Percentiles rank a stretch among this genome's conserved stretches.
Conservation (phyloP, 768 basidiomycete genomes). For the Boletus fagicola region DNA sequence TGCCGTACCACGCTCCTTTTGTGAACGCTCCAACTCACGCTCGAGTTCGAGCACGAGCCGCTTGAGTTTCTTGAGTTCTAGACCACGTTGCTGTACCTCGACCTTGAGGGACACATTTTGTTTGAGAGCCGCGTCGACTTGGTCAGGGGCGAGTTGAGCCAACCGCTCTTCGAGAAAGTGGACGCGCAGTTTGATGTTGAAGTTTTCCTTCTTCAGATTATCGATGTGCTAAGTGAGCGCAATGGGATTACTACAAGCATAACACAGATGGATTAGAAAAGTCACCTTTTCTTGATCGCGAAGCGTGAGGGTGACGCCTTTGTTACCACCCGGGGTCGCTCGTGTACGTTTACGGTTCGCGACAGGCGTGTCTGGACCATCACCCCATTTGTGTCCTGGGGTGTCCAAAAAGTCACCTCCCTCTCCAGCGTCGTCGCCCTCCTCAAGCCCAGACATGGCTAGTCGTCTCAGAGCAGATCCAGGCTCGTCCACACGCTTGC, state of each 20-base stretch:
- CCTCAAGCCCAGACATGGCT: conserved; percentile 31
- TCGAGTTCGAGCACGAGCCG: conserved; percentile 85
- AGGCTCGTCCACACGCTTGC: conserved; percentile 41
- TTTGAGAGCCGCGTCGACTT: conserved; percentile 87
- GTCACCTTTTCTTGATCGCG: conserved; percentile 94
- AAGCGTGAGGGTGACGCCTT: conserved; percentile 63
- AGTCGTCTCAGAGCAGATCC: conserved; percentile 42
- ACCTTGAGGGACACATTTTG: conserved; percentile 94
- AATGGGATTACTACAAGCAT: neutral
- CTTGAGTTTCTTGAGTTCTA: conserved; percentile 90
- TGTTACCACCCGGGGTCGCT: conserved; percentile 28
- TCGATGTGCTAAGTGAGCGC: conserved; percentile 76
- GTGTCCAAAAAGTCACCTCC: conserved; percentile 52
- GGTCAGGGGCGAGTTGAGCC: conserved; percentile 84
- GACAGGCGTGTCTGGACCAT: conserved; percentile 50
- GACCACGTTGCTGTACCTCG: conserved; percentile 83
- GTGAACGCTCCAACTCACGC: conserved; percentile 70
- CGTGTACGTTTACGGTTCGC: conserved; percentile 46
- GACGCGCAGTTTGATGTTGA: conserved; percentile 92
- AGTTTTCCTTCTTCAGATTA: conserved; percentile 94
- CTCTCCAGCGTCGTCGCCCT: conserved; percentile 38
- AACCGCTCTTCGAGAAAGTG: conserved; percentile 95
- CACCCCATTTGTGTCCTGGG: conserved; percentile 52
- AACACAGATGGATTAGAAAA: neutral
- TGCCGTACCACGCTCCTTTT: conserved; percentile 44